Evolutionary conservation across 345 rosid genomes (phyloP), one percentile per base, ranked within the genome.

Genomic region (Firmiana major): DNA sequence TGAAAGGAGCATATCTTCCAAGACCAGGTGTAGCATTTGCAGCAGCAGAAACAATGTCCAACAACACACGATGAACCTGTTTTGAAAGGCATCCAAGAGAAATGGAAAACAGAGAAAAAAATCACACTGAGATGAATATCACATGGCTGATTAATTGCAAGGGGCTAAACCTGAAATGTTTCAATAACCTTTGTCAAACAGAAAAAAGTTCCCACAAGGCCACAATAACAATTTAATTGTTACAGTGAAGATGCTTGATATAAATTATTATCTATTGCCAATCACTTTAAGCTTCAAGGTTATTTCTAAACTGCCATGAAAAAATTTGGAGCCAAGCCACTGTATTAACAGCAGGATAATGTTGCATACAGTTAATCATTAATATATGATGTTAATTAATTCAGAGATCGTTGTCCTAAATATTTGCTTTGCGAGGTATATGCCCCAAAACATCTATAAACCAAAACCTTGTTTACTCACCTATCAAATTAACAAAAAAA

Each of bases 21-120:
- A 97, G 97, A 78, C 98, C 99, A 75, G 97, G 97, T 42, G 98
- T 97, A 76, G 97, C 91, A 89, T 87, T 94, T 77, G 97, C 98
- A 55, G 97, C 81, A 24, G 98, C 83, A 83, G 95, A 86, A 76
- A 92, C 97, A 75, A 97, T 89, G 81, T 94, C 97, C 86, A 92
- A 84, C 77, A 94, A 88, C 15, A 97, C 98, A 74, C 89, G 94
- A 85, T 97, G 97, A 67, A 97, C 99, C 99, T 97, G 81, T 64
- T 78, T 73, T 63, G 51, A 43, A 53, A 75, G 38, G 63, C 65
- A 83, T 31, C 62, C 40, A 75, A 80, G 60, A 16, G 64, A 38
- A 49, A 71, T 12, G 68, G 40, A 57, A 54, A 34, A 75, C 4
- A n/a, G 9, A 59, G 22, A 71, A 55, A 75, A 75, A 64, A 51